Evolutionary conservation across 2,329 filamentous ascomycete species (phyloP).

Genomic region (Aureobasidium sp.): DNA sequence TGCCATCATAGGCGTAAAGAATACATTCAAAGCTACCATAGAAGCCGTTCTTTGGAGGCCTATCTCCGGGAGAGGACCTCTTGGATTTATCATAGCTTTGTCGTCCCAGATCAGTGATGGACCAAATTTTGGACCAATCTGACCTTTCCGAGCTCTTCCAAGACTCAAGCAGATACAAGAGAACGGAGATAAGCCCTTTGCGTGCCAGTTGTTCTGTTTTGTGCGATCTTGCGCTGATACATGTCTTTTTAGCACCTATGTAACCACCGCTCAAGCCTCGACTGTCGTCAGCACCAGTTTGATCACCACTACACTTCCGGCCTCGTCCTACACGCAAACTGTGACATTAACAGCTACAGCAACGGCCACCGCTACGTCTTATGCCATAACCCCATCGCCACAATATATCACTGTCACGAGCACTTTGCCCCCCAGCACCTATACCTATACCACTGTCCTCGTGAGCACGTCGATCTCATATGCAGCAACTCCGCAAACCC

Average conservation of each 20-base stretch:
- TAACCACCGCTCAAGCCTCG: neutral
- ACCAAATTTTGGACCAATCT: too few relatives aligned
- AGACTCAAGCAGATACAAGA: neutral
- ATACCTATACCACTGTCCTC: too few relatives aligned
- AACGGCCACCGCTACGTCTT: neutral
- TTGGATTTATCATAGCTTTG: too few relatives aligned
- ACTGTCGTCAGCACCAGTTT: neutral
- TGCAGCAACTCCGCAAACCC: neutral
- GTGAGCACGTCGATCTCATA: neutral
- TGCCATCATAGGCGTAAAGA: too few relatives aligned
- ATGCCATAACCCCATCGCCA: neutral
- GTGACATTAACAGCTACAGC: neutral
- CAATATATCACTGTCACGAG: too few relatives aligned
- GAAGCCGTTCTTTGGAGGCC: too few relatives aligned
- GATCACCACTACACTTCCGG: neutral
- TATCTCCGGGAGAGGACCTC: too few relatives aligned
- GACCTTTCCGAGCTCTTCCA: too few relatives aligned
- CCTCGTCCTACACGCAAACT: neutral
- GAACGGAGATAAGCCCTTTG: neutral
- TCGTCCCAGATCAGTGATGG: too few relatives aligned
- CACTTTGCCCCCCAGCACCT: too few relatives aligned
- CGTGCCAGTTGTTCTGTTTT: neutral
- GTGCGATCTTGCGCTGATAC: neutral
- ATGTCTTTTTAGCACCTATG: neutral
- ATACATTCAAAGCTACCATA: neutral